Evolutionary conservation across 73 alveolate species (phyloP).

Genomic region (Diophrys appendiculata): DNA sequence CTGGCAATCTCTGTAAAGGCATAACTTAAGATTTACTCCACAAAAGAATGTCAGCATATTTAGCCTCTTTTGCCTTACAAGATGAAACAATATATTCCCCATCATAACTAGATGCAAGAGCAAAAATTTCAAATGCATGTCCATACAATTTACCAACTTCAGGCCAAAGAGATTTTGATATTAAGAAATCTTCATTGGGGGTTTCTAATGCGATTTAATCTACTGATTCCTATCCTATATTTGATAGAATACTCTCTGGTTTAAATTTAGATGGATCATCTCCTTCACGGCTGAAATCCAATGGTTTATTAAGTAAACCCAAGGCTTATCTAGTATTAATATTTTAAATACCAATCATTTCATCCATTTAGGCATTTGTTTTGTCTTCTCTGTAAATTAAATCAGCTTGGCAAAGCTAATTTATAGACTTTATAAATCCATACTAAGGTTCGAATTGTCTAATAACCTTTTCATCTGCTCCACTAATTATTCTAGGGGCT

Average conservation of each 20-base stretch:
- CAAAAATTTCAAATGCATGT: constrained; percentile 92
- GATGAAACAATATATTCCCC: constrained; percentile 90
- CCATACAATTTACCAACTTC: constrained; percentile 94
- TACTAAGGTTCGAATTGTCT: constrained; percentile 88
- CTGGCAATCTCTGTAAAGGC: constrained; percentile 70
- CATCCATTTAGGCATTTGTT: constrained; percentile 79
- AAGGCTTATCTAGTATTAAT: constrained; percentile 68
- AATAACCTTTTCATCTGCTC: constrained; percentile 93
- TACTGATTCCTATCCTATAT: constrained; percentile 55
- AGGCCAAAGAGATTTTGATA: constrained; percentile 94
- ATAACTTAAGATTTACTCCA: constrained; percentile 81
- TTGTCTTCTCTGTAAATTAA: constrained; percentile 63
- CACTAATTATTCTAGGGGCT: constrained; percentile 74
- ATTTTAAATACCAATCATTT: constrained; percentile 68
- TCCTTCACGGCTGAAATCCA: constrained; percentile 47
- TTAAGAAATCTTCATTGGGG: constrained; percentile 93
- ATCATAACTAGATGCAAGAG: constrained; percentile 75
- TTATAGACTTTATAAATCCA: constrained; percentile 66
- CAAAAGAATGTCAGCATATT: constrained; percentile 86
- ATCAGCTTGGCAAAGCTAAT: constrained; percentile 50
- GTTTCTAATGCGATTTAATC: constrained; percentile 60
- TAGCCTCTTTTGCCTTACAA: constrained; percentile 85
- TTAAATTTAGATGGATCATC: constrained; percentile 1
- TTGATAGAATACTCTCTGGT: neutral
- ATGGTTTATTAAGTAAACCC: constrained; percentile 83